A percentile compares a stretch with the other conserved stretches of the same genome.
phyloP scores from a whole-genome alignment of 2,329 filamentous ascomycete genomes.

The Trichoderma sp. region DNA sequence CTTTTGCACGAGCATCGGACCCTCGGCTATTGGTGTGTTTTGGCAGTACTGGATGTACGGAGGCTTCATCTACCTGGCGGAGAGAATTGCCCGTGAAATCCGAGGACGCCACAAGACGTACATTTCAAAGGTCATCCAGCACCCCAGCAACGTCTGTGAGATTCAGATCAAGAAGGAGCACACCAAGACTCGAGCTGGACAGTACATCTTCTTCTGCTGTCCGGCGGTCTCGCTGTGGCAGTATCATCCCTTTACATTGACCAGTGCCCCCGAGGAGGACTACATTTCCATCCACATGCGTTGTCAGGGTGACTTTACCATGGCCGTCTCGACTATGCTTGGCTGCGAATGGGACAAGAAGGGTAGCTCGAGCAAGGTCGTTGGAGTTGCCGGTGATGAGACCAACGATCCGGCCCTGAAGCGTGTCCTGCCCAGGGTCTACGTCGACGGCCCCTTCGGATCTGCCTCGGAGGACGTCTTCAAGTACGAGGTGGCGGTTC shows the following conservation, averaged over 20 bases:
- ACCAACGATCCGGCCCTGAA: slow-evolving; percentile 69
- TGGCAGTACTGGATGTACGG: slow-evolving; percentile 91
- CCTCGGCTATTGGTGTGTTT: slow-evolving; percentile 70
- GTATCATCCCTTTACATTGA: slow-evolving; percentile 84
- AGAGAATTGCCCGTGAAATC: slow-evolving; percentile 74
- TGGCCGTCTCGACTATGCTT: slow-evolving; percentile 63
- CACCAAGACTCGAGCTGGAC: slow-evolving; percentile 76
- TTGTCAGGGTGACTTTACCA: slow-evolving; percentile 80
- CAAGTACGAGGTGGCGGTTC: slow-evolving; percentile 77
- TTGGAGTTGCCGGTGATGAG: slow-evolving; percentile 61
- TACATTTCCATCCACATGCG: slow-evolving; percentile 86
- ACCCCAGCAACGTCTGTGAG: slow-evolving; percentile 84
- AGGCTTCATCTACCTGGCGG: slow-evolving; percentile 75
- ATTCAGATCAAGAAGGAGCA: slow-evolving; percentile 91
- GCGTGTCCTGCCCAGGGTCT: slow-evolving; percentile 73
- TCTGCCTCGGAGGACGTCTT: slow-evolving; percentile 86
- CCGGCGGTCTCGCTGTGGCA: slow-evolving; percentile 85
- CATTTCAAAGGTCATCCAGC: slow-evolving; percentile 85
- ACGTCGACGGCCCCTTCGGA: slow-evolving; percentile 82
- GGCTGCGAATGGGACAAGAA: slow-evolving; percentile 69
- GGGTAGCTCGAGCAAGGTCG: slow-evolving; percentile 60
- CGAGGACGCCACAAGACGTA: slow-evolving; percentile 80
- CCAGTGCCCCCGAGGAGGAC: slow-evolving; percentile 83
- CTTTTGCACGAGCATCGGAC: slow-evolving; percentile 68
- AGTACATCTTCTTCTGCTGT: slow-evolving; percentile 88